Evolutionary conservation across 352 stramenopile species (phyloP).

Genomic region (Aphanomyces euteiches): DNA sequence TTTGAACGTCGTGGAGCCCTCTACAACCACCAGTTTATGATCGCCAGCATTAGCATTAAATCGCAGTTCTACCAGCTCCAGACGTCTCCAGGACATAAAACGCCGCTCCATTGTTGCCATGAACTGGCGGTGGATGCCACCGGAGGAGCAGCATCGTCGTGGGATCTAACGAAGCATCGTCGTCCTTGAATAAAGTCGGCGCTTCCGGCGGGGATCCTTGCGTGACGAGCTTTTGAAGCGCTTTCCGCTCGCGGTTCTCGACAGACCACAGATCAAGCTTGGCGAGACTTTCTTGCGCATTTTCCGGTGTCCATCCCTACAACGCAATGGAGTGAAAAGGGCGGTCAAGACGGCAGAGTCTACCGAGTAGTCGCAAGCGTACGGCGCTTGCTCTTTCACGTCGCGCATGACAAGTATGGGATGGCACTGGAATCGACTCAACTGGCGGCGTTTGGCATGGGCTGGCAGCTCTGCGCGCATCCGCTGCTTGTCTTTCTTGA

Average conservation of each 20-base stretch:
- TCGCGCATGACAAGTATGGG: slow-evolving; percentile 67
- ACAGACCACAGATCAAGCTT: slow-evolving; percentile 74
- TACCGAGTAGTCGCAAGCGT: slow-evolving; percentile 48
- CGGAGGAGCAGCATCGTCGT: slow-evolving; percentile 65
- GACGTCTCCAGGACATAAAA: slow-evolving; percentile 82
- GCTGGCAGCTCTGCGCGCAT: slow-evolving; percentile 66
- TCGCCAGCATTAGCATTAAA: background rate
- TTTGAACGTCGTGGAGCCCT: slow-evolving; percentile 61
- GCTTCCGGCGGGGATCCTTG: slow-evolving; percentile 56
- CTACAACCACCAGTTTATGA: background rate
- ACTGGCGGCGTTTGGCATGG: slow-evolving; percentile 57
- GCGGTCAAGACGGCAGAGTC: background rate
- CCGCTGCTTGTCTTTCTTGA: slow-evolving; percentile 40
- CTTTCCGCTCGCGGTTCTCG: slow-evolving; percentile 61
- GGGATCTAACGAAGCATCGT: slow-evolving; percentile 56
- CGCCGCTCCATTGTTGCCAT: slow-evolving; percentile 60
- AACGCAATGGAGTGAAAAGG: too few relatives aligned
- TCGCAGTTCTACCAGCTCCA: slow-evolving; percentile 36
- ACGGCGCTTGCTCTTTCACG: slow-evolving; percentile 51
- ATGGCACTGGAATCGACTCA: slow-evolving; percentile 48
- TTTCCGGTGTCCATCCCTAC: slow-evolving; percentile 51
- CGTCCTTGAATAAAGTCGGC: slow-evolving; percentile 50
- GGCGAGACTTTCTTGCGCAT: slow-evolving; percentile 51
- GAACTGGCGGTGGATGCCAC: slow-evolving; percentile 62
- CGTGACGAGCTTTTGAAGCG: slow-evolving; percentile 61